These are phyloP conservation scores for Fomes fomentarius DNA, from an alignment of 1,284 basidiomycete genomes.

Conservation along the genomic window DNA sequence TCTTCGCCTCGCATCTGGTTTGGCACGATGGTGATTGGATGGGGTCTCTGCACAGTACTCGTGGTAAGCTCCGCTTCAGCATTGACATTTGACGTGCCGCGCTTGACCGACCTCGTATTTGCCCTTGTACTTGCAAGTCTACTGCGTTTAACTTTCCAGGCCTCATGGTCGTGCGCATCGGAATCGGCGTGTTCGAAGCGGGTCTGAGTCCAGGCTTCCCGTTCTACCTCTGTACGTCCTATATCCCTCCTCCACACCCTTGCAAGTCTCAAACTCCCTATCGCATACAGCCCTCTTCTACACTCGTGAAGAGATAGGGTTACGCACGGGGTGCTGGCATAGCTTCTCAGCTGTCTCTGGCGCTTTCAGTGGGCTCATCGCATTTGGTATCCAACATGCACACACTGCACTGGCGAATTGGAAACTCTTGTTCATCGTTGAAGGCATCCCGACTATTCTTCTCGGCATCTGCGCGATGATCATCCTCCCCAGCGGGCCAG, in stretches of 20 bases:
- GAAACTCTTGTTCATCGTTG: conserved; percentile 80
- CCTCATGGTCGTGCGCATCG: conserved; percentile 60
- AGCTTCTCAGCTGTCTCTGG: conserved; percentile 82
- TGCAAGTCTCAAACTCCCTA: too few species aligned
- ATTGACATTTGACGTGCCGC: neutral
- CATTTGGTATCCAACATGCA: conserved; percentile 69
- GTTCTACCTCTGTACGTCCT: conserved; percentile 73
- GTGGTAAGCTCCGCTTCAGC: conserved; percentile 49
- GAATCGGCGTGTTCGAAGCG: conserved; percentile 73
- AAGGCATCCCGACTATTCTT: conserved; percentile 70
- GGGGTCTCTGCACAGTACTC: conserved; percentile 70
- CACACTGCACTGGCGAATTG: conserved; percentile 56
- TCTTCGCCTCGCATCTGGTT: conserved; percentile 70
- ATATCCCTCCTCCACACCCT: too few species aligned
- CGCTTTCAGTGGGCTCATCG: conserved; percentile 76
- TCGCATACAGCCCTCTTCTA: conserved; percentile 54
- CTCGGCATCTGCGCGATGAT: conserved; percentile 69
- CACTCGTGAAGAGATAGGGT: conserved; percentile 71
- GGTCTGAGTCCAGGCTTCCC: conserved; percentile 76
- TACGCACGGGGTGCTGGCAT: conserved; percentile 78
- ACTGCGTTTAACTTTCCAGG: conserved; percentile 58
- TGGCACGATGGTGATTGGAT: conserved; percentile 64
- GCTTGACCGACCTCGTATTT: too few species aligned
- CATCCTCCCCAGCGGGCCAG: conserved; percentile 78
- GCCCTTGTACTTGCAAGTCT: conserved; percentile 48